Base-by-base conservation (phyloP, 345 rosid species). In the Murraya paniculata region DNA sequence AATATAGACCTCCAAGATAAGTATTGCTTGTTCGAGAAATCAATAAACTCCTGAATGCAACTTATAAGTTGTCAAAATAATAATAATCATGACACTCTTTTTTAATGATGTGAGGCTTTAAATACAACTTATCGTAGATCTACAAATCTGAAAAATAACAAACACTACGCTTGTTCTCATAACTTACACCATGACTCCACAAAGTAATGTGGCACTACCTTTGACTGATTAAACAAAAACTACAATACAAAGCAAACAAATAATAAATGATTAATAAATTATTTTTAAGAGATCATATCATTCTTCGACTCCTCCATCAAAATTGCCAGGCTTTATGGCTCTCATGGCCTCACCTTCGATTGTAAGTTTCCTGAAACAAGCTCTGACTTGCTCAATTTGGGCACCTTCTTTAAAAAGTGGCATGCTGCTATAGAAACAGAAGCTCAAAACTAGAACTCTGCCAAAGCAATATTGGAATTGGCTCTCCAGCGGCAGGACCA, bases 341-440 rank as follows among this genome's bases (percentile, higher is more conserved):
- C 45, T 24, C 48, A 76, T 3, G 84, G 88, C 39, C 75, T 79
- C 0, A 86, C 81, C 19, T 68, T 79, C 28, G 74, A 31, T 6
- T 75, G 79, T 80, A 36, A 5, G 6, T 56, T n/a, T 58, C 72
- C 82, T 16, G 64, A 58, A 13, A 66, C 71, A 22, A 6, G 65
- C 13, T 72, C 74, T 5, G 79, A 74, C 7, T 21, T 79, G 76
- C 0, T 2, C 9, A 71, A 77, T 31, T 31, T 77, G 18, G 66
- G 66, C 5, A 36, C 14, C 16, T 35, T 73, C 16, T 14, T 58
- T 14, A 7, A 36, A 0, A 36, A 7, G 18, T 14, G 76, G 83
- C 62, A 75, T 33, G 74, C 45, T 9, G 82, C 83, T 1, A 31
- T 73, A 6, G 65, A 4, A 0, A 36, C 72, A 0, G 85, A 86